Base-by-base conservation (phyloP, 2,329 filamentous ascomycete species). In the Coccinonectria pachysandricola region DNA sequence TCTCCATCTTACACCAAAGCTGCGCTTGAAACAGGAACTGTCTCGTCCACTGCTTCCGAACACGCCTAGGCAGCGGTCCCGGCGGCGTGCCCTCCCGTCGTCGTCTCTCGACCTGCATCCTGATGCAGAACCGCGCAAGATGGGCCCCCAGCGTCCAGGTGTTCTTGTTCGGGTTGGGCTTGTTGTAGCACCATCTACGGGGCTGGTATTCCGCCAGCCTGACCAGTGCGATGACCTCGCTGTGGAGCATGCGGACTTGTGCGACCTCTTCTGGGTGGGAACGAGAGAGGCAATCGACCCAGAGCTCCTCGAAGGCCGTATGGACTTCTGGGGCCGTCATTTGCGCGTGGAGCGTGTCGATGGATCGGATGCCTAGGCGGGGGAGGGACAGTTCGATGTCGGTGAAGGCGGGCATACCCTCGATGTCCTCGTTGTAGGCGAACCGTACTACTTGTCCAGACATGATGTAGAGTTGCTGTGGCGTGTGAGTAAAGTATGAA, bases 231-330 rank as follows among this genome's bases (percentile, higher is more conserved):
- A 10, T 4, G 2, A 34, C 8, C n/a, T n/a, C n/a, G n/a, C n/a
- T n/a, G n/a, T n/a, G n/a, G n/a, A n/a, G n/a, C n/a, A n/a, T n/a
- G n/a, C n/a, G n/a, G n/a, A n/a, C n/a, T n/a, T n/a, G n/a, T n/a
- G n/a, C n/a, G n/a, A n/a, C n/a, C n/a, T n/a, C n/a, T n/a, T n/a
- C n/a, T n/a, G n/a, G n/a, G n/a, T n/a, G n/a, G n/a, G n/a, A n/a
- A n/a, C n/a, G n/a, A n/a, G 19, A 24, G 11, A 33, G 26, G 23
- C 24, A 36, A 9, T 32, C 36, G 8, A 20, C 9, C 28, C 24
- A 34, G 12, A 36, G 27, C 10, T 39, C 34, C 1, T 19, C 8
- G 5, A 31, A 27, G 5, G 33, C 30, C 7, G 12, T 15, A 4
- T 14, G 6, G 21, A 27, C 12, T 0, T 20, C 12, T 0, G 25